Conservation (phyloP, 2,329 filamentous ascomycete species). For the Fusarium illudens region DNA sequence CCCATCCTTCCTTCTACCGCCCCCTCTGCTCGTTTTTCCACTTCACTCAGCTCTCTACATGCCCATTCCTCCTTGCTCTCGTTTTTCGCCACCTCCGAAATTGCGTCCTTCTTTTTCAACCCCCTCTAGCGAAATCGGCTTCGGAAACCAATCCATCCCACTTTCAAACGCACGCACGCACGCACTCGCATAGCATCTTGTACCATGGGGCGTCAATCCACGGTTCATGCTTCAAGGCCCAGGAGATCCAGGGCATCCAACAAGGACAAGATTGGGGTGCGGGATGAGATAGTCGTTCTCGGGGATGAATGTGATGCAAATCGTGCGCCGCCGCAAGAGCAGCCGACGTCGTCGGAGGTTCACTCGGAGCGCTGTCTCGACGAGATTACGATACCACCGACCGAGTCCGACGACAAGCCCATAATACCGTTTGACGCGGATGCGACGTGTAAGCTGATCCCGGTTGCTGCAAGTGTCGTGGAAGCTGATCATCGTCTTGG, state of each 20-base stretch:
- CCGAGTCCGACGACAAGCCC: neutral
- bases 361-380: too few species aligned
- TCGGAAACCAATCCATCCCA: too few species aligned
- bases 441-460: neutral
- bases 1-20: too few species aligned
- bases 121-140: too few species aligned
- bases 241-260: neutral
- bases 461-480: neutral
- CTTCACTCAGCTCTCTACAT: too few species aligned
- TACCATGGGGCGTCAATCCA: neutral
- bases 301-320: neutral
- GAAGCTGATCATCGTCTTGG: neutral
- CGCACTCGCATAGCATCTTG: neutral
- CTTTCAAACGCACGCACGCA: too few species aligned
- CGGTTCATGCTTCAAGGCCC: neutral
- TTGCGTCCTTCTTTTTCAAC: too few species aligned
- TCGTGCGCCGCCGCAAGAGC: neutral
- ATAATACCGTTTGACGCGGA: neutral
- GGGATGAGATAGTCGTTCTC: neutral
- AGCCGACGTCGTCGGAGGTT: neutral
- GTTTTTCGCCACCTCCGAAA: too few species aligned
- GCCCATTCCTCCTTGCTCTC: too few species aligned
- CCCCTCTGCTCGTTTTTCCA: too few species aligned
- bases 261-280: neutral
- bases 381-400: neutral